Evolutionary conservation across 2,329 filamentous ascomycete species (phyloP).

Genomic region (Fusarium gaditjirri): DNA sequence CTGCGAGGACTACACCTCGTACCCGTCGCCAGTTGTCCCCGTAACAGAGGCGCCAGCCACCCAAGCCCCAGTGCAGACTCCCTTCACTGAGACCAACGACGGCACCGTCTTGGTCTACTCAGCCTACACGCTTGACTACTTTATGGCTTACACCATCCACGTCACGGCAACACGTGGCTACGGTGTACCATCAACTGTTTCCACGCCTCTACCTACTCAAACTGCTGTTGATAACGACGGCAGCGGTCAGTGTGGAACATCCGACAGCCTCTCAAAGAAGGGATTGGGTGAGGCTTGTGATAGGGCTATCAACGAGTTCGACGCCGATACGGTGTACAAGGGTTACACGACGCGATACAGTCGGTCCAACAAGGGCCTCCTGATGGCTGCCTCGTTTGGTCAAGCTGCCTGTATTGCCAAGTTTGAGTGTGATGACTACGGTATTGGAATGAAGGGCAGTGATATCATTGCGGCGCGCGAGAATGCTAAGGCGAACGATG

Average conservation of each 20-base stretch:
- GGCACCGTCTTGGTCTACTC: constrained; percentile 11
- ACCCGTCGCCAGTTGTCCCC: not conserved
- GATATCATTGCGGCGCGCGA: constrained; percentile 12
- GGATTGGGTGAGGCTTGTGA: constrained; percentile 14
- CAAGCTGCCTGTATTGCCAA: constrained; percentile 20
- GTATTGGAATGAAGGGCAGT: constrained; percentile 18
- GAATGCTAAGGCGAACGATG: constrained; percentile 3
- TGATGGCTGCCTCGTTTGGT: not conserved
- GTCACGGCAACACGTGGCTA: not conserved
- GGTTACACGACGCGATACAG: constrained; percentile 15
- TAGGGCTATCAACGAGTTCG: constrained; percentile 10
- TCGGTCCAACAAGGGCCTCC: constrained; percentile 10
- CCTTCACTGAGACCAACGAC: constrained; percentile 5
- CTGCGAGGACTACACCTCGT: not conserved
- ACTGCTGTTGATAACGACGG: constrained; percentile 22
- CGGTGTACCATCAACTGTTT: not conserved
- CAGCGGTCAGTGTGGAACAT: constrained; percentile 12
- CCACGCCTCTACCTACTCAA: constrained; percentile 12
- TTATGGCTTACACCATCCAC: not conserved
- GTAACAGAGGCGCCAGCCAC: not conserved
- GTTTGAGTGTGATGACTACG: constrained; percentile 25
- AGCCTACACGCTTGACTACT: not conserved
- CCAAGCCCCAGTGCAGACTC: not conserved
- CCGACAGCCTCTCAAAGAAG: constrained; percentile 7
- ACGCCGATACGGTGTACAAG: constrained; percentile 9